These are phyloP conservation scores for Teratosphaeria epicoccoides DNA, from an alignment of 2,329 filamentous ascomycete genomes.

Conservation along the genomic window DNA sequence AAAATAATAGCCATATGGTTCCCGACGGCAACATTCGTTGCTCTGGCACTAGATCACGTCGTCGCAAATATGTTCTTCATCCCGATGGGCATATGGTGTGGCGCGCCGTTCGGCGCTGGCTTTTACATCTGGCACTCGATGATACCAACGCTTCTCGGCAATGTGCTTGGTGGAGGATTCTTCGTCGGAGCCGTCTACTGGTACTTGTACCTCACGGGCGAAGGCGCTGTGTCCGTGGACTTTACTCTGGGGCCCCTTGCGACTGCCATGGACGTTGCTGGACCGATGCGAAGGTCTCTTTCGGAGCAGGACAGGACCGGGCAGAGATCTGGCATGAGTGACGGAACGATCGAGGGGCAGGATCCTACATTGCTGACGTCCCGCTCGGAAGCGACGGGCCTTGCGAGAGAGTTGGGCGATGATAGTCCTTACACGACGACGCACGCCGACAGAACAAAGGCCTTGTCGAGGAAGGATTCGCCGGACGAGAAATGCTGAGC, in stretches of 20 bases:
- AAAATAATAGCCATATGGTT: slow-evolving; percentile 49
- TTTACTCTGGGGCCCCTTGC: slow-evolving; percentile 15
- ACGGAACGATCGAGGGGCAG: slow-evolving; percentile 2
- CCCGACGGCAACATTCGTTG: slow-evolving; percentile 46
- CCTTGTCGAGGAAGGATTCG: neutral
- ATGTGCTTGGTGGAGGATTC: slow-evolving; percentile 43
- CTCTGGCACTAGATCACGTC: slow-evolving; percentile 45
- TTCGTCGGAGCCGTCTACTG: slow-evolving; percentile 43
- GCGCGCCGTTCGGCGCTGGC: slow-evolving; percentile 35
- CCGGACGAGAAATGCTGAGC: neutral
- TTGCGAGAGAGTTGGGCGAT: slow-evolving; percentile 14
- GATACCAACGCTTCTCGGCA: slow-evolving; percentile 44
- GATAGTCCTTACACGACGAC: slow-evolving; percentile 13
- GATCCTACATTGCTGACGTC: neutral
- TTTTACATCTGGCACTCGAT: slow-evolving; percentile 50
- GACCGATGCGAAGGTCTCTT: slow-evolving; percentile 10
- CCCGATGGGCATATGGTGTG: slow-evolving; percentile 42
- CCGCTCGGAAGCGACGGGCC: neutral
- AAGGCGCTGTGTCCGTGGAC: slow-evolving; percentile 10
- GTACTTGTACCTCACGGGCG: slow-evolving; percentile 25
- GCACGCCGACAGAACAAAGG: slow-evolving; percentile 13
- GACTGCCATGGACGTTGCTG: slow-evolving; percentile 15
- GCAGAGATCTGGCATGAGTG: neutral
- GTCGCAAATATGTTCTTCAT: slow-evolving; percentile 43
- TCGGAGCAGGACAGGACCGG: neutral